Percentiles rank a stretch among this genome's conserved stretches.
These are phyloP conservation scores for Pachyrhizus erosus DNA, from an alignment of 306 rosid genomes.

Conservation along the genomic window DNA sequence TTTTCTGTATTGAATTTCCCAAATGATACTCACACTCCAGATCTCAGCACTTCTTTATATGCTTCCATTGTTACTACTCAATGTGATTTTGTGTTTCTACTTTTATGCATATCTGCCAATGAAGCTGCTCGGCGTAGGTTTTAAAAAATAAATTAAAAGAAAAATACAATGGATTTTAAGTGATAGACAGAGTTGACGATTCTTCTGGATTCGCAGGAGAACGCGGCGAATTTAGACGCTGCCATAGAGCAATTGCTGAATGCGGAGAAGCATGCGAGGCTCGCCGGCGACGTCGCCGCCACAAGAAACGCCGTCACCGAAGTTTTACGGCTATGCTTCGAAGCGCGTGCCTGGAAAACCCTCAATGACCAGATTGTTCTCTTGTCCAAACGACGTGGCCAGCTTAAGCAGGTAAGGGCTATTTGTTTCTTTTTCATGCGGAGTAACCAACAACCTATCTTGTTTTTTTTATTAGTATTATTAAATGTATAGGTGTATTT, in stretches of 20 bases:
- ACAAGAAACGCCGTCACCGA: conserved; percentile 85
- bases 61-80: neutral
- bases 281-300: conserved; percentile 73
- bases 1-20: neutral
- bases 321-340: conserved; percentile 75
- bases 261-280: conserved; percentile 86
- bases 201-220: conserved; percentile 54
- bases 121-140: conserved; percentile 6
- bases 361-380: conserved; percentile 87
- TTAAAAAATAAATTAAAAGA: neutral
- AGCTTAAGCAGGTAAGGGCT: conserved; percentile 76
- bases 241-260: conserved; percentile 70
- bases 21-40: conserved; percentile 7
- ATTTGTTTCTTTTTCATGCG: neutral
- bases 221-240: conserved; percentile 61
- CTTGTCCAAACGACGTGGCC: conserved; percentile 92
- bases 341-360: conserved; percentile 83
- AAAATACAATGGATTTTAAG: neutral
- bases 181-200: neutral
- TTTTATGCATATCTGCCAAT: neutral
- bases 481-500: neutral
- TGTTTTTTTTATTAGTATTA: neutral
- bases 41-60: conserved; percentile 6
- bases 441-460: neutral
- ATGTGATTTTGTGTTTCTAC: neutral